Percentiles rank a stretch among this genome's conserved stretches.
phyloP scores from a whole-genome alignment of 176 grass and related monocot species.

The Hsuehochloa calcarea region DNA sequence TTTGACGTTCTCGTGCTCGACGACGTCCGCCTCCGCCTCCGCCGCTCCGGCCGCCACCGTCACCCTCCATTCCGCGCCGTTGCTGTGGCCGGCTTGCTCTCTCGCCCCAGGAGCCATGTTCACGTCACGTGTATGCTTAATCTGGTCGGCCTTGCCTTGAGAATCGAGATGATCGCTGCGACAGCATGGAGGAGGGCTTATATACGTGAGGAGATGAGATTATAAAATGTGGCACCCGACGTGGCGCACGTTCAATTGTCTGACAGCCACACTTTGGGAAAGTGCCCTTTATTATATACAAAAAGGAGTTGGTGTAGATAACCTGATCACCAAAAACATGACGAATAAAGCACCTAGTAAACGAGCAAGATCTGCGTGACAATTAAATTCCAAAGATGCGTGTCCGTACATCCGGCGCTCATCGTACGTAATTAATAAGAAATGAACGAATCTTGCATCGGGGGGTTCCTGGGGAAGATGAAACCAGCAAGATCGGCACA shows the following conservation, averaged over 20 bases:
- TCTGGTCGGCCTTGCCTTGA: background rate
- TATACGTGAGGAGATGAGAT: background rate
- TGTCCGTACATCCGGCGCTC: too few species aligned
- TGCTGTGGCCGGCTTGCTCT: background rate
- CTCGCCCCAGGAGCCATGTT: slow-evolving; percentile 13
- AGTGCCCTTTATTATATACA: too few species aligned
- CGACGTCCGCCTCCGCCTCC: background rate
- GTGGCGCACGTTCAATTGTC: slow-evolving; percentile 18
- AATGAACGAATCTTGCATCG: too few species aligned
- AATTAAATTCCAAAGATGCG: background rate
- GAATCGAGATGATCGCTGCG: background rate
- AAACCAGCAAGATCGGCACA: too few species aligned
- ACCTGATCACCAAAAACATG: slow-evolving; percentile 4
- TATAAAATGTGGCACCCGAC: background rate
- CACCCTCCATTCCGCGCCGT: background rate
- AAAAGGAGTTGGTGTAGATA: background rate
- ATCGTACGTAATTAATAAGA: too few species aligned
- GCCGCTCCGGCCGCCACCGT: background rate
- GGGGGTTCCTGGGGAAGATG: too few species aligned
- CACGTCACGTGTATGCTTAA: background rate
- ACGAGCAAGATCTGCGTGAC: too few species aligned
- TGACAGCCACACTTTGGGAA: background rate
- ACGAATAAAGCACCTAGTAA: too few species aligned
- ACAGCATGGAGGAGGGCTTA: slow-evolving; percentile 2
- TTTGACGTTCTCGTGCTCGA: slow-evolving; percentile 21